These are phyloP conservation scores for Xylaria flabelliformis DNA, from an alignment of 495 filamentous ascomycete genomes.

Conservation along the genomic window DNA sequence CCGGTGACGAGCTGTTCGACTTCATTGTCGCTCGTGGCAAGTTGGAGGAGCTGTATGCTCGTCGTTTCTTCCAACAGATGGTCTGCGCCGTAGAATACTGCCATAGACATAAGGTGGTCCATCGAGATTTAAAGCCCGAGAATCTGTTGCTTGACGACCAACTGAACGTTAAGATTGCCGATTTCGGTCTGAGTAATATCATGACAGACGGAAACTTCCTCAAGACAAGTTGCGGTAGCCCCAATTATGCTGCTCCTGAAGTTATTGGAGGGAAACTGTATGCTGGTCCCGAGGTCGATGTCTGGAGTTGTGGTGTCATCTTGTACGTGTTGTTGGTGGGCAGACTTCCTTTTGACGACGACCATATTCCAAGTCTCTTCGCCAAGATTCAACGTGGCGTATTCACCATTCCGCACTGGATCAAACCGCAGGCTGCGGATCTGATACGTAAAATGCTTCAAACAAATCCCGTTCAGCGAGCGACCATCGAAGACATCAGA, in stretches of 20 bases:
- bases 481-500: conserved; percentile 91
- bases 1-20: conserved; percentile 95
- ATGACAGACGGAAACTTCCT: conserved; percentile 99
- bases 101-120: conserved; percentile 97
- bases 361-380: conserved; percentile 69
- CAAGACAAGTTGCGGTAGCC: conserved; percentile 97
- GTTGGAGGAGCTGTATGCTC: conserved; percentile 86
- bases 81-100: conserved; percentile 99
- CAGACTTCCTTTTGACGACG: conserved; percentile 93
- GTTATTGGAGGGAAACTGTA: conserved; percentile 98
- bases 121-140: conserved; percentile 97
- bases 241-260: conserved; percentile 97
- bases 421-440: conserved; percentile 80
- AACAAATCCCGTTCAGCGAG: conserved; percentile 91
- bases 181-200: conserved; percentile 98
- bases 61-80: conserved; percentile 98
- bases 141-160: conserved; percentile 92
- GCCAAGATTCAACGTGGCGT: conserved; percentile 67
- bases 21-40: conserved; percentile 92
- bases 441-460: conserved; percentile 94
- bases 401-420: conserved; percentile 86
- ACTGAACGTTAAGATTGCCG: conserved; percentile 98
- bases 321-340: conserved; percentile 94
- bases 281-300: conserved; percentile 96
- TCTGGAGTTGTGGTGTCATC: conserved; percentile 99